Percentiles rank a stretch among this genome's conserved stretches.
These are phyloP conservation scores for Leccinum pellstonianum DNA, from an alignment of 768 basidiomycete species.

Conservation along the genomic window DNA sequence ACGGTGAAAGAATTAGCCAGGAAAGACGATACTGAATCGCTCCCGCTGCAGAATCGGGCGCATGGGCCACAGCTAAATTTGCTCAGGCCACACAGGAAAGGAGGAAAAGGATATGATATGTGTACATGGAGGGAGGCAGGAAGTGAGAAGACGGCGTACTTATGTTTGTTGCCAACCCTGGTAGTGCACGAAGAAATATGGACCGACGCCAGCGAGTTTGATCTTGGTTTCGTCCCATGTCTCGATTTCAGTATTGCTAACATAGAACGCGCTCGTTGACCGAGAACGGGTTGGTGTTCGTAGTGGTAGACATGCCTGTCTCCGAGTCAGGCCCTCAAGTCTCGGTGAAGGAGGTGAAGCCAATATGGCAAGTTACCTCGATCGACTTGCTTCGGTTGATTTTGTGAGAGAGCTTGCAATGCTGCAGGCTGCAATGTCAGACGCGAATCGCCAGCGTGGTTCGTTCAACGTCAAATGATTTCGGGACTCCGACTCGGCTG, in stretches of 20 bases:
- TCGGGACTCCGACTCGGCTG: too few species aligned
- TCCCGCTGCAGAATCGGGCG: neutral
- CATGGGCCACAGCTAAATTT: neutral
- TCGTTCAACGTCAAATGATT: too few species aligned
- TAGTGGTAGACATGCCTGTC: slow-evolving; percentile 11
- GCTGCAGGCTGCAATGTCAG: too few species aligned
- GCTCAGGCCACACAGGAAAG: neutral
- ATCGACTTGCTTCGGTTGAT: too few species aligned
- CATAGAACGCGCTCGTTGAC: slow-evolving; percentile 82
- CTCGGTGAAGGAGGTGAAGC: too few species aligned
- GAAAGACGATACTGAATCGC: neutral
- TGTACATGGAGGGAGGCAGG: neutral
- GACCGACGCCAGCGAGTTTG: slow-evolving; percentile 59
- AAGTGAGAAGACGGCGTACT: slow-evolving; percentile 16
- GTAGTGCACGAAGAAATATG: slow-evolving; percentile 95
- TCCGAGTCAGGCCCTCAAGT: too few species aligned
- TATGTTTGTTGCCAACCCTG: slow-evolving; percentile 99
- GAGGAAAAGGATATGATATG: neutral
- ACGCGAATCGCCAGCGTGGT: too few species aligned
- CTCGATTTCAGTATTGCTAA: slow-evolving; percentile 45
- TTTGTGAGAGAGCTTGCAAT: too few species aligned
- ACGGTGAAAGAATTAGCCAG: neutral
- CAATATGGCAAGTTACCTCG: too few species aligned
- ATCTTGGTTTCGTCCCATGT: slow-evolving; percentile 64
- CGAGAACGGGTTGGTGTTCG: slow-evolving; percentile 38